Base-by-base conservation (phyloP, 2,329 filamentous ascomycete genomes). In the Nemania sp. region DNA sequence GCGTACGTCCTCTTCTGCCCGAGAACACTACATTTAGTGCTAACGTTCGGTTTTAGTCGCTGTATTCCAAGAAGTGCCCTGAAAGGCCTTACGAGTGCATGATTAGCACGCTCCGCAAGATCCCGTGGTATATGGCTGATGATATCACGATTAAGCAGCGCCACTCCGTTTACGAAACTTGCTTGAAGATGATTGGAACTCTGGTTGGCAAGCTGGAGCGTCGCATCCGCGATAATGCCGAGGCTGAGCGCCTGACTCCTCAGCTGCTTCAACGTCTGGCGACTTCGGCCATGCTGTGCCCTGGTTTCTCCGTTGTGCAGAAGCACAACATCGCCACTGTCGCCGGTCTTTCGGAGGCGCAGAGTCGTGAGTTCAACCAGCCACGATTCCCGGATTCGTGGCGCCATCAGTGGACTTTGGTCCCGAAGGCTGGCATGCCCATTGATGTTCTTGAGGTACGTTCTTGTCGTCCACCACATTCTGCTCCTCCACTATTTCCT, bases 11-110 rank as follows among this genome's bases (percentile, higher is more conserved):
- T 15, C 42, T 58, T 68, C 55, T 54, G 4, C 12, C 35, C 65
- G 3, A 11, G 2, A 40, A 3, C 18, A 37, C 34, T 3, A 18
- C 3, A 15, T 35, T 25, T 5, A 40, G 42, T 18, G 20, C 57
- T 63, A 35, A 61, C 46, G 10, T 42, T 42, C 39, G 20, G 7
- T 3, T 42, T 15, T 32, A 88, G 84, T 85, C 84, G 12, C 82
- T 83, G 0, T 89, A 84, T 69, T 81, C 83, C 9, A 80, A 78
- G 58, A 80, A 86, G 25, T 87, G 85, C 65, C 85, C 86, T 0
- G 86, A 89, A 73, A 82, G 87, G 13, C 83, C 86, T 1, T 89
- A 83, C 57, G 87, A 90, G 75, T 86, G 81, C 69, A 77, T 89
- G 68, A 87, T 89, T 66, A 87, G 84, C 70, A 88, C 83, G 0